phyloP scores from a whole-genome alignment of 257 asterid genomes.

The Prunella vulgaris region DNA sequence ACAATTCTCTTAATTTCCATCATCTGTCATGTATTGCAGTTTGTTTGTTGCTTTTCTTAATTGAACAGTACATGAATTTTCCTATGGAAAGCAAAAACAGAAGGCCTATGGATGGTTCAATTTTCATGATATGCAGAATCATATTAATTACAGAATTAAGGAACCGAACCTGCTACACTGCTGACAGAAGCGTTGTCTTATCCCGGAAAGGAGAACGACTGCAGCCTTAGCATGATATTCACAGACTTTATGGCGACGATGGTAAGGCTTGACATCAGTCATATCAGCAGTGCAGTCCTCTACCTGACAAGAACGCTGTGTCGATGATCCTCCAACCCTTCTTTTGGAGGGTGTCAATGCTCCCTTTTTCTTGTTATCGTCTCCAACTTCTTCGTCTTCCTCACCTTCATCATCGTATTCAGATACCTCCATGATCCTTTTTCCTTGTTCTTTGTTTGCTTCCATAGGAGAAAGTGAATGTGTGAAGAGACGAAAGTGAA shows the following conservation, averaged over 20 bases:
- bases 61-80: slow-evolving; percentile 1
- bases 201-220: slow-evolving; percentile 48
- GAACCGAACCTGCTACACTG: slow-evolving; percentile 89
- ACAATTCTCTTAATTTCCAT: not conserved
- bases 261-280: slow-evolving; percentile 63
- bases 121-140: slow-evolving; percentile 6
- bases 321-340: slow-evolving; percentile 39
- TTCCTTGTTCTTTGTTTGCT: slow-evolving; percentile 50
- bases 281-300: slow-evolving; percentile 60
- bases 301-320: slow-evolving; percentile 61
- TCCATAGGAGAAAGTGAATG: slow-evolving; percentile 47
- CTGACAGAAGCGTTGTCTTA: slow-evolving; percentile 84
- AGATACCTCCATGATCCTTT: slow-evolving; percentile 38
- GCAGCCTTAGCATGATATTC: slow-evolving; percentile 78
- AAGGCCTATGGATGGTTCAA: not conserved
- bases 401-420: slow-evolving; percentile 46
- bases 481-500: slow-evolving; percentile 30
- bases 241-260: slow-evolving; percentile 89
- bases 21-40: slow-evolving; percentile 1
- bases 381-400: slow-evolving; percentile 43
- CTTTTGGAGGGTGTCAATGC: slow-evolving; percentile 35
- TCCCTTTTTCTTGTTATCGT: slow-evolving; percentile 52
- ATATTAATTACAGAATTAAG: not conserved
- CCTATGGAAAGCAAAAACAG: slow-evolving; percentile 6
- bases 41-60: not conserved